A percentile compares a stretch with the other conserved stretches of the same genome.
Conservation (phyloP, 257 asterid species). For the Agastache rugosa region DNA sequence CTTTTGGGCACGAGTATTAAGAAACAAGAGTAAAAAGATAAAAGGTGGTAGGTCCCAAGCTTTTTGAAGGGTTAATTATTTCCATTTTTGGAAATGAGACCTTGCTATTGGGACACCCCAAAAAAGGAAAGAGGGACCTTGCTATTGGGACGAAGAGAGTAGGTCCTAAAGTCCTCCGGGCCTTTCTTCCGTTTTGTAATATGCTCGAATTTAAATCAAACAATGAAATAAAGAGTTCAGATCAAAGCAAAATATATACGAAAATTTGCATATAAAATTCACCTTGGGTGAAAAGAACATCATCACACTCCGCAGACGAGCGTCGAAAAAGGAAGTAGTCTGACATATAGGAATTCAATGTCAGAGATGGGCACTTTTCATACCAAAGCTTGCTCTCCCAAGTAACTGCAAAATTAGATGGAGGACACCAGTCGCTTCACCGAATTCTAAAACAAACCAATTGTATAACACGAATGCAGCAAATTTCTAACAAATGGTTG, state of each 20-base stretch:
- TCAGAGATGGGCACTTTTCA: neutral
- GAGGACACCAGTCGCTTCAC: neutral
- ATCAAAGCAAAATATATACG: neutral
- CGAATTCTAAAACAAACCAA: neutral
- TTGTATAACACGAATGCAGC: neutral
- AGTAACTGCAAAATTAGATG: neutral
- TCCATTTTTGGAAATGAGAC: too few relatives aligned
- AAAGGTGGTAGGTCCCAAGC: too few relatives aligned
- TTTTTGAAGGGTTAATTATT: too few relatives aligned
- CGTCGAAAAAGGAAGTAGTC: neutral
- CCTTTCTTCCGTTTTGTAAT: neutral
- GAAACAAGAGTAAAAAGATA: too few relatives aligned
- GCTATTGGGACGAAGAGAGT: too few relatives aligned
- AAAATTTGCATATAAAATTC: neutral
- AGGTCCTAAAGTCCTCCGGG: neutral
- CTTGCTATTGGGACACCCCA: too few relatives aligned
- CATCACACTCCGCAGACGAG: neutral
- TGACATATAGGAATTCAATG: neutral
- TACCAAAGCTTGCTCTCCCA: neutral
- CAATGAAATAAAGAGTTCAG: neutral
- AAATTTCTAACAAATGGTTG: neutral
- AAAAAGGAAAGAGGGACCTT: too few relatives aligned
- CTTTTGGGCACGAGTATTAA: too few relatives aligned
- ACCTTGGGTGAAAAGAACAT: slow-evolving; percentile 2
- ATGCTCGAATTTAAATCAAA: neutral